Conservation (phyloP, 2,329 filamentous ascomycete species). For the Fusarium xyrophilum region DNA sequence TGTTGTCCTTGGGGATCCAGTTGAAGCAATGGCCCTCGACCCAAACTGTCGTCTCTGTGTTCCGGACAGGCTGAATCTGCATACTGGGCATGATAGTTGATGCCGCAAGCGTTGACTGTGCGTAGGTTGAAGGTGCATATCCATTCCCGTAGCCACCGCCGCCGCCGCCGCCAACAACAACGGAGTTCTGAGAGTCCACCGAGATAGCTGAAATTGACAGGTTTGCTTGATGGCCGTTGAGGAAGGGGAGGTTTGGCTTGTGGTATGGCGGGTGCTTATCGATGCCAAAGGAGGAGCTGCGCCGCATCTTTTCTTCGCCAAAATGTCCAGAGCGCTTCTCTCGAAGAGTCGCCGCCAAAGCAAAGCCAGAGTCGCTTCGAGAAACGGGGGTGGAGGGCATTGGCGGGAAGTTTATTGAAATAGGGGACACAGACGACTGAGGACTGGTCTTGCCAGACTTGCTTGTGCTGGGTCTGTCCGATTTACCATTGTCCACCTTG, state of each 20-base stretch:
- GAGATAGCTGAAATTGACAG: slow-evolving; percentile 66
- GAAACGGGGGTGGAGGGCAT: slow-evolving; percentile 81
- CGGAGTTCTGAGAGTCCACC: slow-evolving; percentile 73
- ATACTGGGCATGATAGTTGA: slow-evolving; percentile 88
- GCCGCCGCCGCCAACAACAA: slow-evolving; percentile 54
- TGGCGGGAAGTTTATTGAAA: slow-evolving; percentile 78
- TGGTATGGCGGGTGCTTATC: slow-evolving; percentile 73
- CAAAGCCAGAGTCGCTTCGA: slow-evolving; percentile 89
- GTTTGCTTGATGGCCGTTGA: slow-evolving; percentile 68
- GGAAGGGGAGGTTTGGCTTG: slow-evolving; percentile 76
- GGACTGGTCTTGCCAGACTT: slow-evolving; percentile 68
- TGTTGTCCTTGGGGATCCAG: slow-evolving; percentile 65
- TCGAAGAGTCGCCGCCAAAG: slow-evolving; percentile 81
- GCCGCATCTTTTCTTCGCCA: slow-evolving; percentile 74
- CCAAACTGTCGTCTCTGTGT: slow-evolving; percentile 82
- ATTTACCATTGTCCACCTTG: slow-evolving; percentile 68
- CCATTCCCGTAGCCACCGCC: slow-evolving; percentile 52
- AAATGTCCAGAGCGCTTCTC: slow-evolving; percentile 97
- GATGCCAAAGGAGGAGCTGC: slow-evolving; percentile 91
- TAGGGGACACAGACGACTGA: slow-evolving; percentile 73
- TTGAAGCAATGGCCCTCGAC: slow-evolving; percentile 84
- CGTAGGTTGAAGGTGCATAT: slow-evolving; percentile 84
- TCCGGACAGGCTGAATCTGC: slow-evolving; percentile 77
- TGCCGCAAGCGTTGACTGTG: slow-evolving; percentile 83
- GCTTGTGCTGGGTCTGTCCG: slow-evolving; percentile 80